Evolutionary conservation across 345 rosid genomes (phyloP).

Genomic region (Aquilaria malaccensis): DNA sequence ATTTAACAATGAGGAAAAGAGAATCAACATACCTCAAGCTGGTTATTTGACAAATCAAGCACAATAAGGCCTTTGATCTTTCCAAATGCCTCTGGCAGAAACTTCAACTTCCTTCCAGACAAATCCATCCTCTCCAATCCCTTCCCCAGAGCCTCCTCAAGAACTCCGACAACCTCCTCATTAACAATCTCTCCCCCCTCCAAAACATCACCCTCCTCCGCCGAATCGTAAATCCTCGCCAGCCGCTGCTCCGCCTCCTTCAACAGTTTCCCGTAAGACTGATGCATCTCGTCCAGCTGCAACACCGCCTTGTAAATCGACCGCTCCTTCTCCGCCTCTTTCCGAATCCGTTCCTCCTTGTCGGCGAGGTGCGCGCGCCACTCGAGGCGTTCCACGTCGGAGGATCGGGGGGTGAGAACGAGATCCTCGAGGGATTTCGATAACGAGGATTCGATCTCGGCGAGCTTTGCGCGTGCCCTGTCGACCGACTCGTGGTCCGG

Average conservation of each 20-base stretch:
- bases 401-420: constrained; percentile 53
- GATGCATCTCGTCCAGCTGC: constrained; percentile 77
- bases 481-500: constrained; percentile 94
- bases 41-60: constrained; percentile 66
- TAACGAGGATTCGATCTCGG: constrained; percentile 46
- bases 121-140: constrained; percentile 66
- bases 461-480: constrained; percentile 48
- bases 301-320: constrained; percentile 38
- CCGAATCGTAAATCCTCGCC: constrained; percentile 59
- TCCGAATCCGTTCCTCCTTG: constrained; percentile 51
- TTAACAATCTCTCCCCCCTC: constrained; percentile 28
- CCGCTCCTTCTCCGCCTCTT: constrained; percentile 53
- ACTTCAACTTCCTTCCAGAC: constrained; percentile 42
- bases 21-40: constrained; percentile 48
- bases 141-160: constrained; percentile 45
- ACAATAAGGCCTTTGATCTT: constrained; percentile 49
- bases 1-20: neutral
- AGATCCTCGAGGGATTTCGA: constrained; percentile 70
- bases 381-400: constrained; percentile 38
- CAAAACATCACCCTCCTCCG: constrained; percentile 27
- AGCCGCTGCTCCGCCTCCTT: constrained; percentile 76
- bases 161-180: constrained; percentile 53
- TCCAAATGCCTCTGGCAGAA: constrained; percentile 86
- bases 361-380: constrained; percentile 52
- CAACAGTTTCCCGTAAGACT: constrained; percentile 61